Evolutionary conservation across 768 basidiomycete species (phyloP).

Genomic region (Xerocomellus dryophilus): DNA sequence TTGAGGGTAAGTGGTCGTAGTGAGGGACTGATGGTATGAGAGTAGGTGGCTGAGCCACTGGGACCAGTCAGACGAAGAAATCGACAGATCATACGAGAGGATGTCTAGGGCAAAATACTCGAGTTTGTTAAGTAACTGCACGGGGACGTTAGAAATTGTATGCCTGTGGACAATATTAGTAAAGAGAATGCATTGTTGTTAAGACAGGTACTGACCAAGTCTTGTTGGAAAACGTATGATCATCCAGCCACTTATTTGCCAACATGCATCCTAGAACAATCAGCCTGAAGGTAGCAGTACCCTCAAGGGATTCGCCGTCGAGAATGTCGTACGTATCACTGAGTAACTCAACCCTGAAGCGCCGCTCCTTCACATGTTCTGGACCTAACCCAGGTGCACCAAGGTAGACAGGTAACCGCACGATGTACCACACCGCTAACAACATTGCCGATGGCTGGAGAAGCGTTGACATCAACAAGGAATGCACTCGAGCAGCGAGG

Average conservation of each 20-base stretch:
- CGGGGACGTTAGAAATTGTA: constrained; percentile 72
- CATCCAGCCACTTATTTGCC: constrained; percentile 86
- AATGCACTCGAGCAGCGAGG: constrained; percentile 63
- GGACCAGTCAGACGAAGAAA: constrained; percentile 62
- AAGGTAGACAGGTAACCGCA: constrained; percentile 69
- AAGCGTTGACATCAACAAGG: constrained; percentile 72
- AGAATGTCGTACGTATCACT: constrained; percentile 43
- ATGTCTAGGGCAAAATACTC: constrained; percentile 71
- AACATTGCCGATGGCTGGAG: constrained; percentile 80
- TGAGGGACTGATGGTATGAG: constrained; percentile 61
- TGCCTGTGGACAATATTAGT: constrained; percentile 49
- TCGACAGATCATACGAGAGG: constrained; percentile 66
- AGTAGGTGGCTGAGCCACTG: constrained; percentile 67
- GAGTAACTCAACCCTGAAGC: constrained; percentile 63
- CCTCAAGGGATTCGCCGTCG: constrained; percentile 50
- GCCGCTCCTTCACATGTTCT: constrained; percentile 56
- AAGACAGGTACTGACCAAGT: constrained; percentile 57
- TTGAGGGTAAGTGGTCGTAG: constrained; percentile 59
- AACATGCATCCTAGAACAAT: constrained; percentile 81
- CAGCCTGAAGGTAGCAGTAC: constrained; percentile 66
- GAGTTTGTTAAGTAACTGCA: constrained; percentile 64
- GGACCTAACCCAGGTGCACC: constrained; percentile 47
- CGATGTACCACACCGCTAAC: constrained; percentile 80
- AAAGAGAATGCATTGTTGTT: neutral
- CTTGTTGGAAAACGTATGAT: constrained; percentile 87